Percentiles rank a stretch among this genome's conserved stretches.
phyloP scores from a whole-genome alignment of 73 alveolate species.

The Vitrella brassicaformis region DNA sequence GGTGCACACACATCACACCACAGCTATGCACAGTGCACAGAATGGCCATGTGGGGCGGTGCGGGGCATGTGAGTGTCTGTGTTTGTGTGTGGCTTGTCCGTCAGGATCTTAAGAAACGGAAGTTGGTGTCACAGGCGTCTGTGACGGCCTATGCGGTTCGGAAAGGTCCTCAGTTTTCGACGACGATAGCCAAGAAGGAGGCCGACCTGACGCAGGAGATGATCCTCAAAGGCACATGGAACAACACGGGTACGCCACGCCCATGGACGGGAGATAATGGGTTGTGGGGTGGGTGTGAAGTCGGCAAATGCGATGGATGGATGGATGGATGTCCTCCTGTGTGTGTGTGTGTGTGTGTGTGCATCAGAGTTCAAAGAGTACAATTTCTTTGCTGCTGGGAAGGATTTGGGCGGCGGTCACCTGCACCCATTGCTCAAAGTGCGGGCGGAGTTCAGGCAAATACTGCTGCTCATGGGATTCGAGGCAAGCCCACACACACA shows the following conservation, averaged over 20 bases:
- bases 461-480: slow-evolving; percentile 94
- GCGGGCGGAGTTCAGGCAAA: slow-evolving; percentile 86
- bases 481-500: slow-evolving; percentile 16
- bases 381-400: slow-evolving; percentile 73
- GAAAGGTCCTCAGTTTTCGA: slow-evolving; percentile 66
- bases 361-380: slow-evolving; percentile 58
- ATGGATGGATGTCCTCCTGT: no score
- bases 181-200: slow-evolving; percentile 61
- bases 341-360: no score
- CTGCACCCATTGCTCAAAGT: slow-evolving; percentile 91
- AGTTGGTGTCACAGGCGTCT: slow-evolving; percentile 53
- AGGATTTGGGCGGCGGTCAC: slow-evolving; percentile 71
- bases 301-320: no score
- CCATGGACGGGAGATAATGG: neutral
- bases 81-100: slow-evolving; percentile 12
- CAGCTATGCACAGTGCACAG: slow-evolving; percentile 15
- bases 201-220: slow-evolving; percentile 84
- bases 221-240: slow-evolving; percentile 48
- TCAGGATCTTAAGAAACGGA: slow-evolving; percentile 68
- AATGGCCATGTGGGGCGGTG: neutral
- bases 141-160: slow-evolving; percentile 46
- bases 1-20: no score
- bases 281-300: neutral
- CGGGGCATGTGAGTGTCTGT: neutral
- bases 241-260: neutral